Base-by-base conservation (phyloP, 768 basidiomycete genomes). In the Boletus barrowsii region DNA sequence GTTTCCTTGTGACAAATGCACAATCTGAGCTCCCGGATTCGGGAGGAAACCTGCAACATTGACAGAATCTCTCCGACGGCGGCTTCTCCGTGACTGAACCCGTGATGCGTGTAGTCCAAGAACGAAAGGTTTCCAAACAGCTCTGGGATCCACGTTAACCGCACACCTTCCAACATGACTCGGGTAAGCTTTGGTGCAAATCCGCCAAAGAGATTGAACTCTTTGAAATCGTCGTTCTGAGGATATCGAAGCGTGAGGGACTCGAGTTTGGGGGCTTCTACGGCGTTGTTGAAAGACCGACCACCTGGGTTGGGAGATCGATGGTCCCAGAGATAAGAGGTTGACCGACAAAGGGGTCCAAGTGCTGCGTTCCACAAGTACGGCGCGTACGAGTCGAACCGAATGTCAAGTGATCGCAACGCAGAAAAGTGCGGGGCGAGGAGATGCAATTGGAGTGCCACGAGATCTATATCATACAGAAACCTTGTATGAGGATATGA, bases 61-160 rank as follows among this genome's bases (percentile, higher is more conserved):
- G 74, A 72, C 39, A 85, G 62, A 43, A 88, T 72, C 62, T 89
- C 87, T 29, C 75, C 63, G 10, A 83, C 75, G 3, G 84, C 82
- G 50, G 79, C 75, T 55, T 78, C 71, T 5, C 82, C 86, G 18
- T 66, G 69, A 37, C 78, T 86, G 68, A 87, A 86, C 20, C 83
- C 82, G 54, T 88, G 87, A 60, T 89, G 87, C 1, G 83, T 83
- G 59, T 88, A 89, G 67, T 88, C 83, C 41, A 90, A 75, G 61
- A 73, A 80, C 7, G 78, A 79, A 42, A 89, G 73, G 63, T 84
- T 83, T 37, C 73, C 72, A 60, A 83, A 88, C 33, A 88, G 72
- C 10, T 79, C 79, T 33, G 86, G 82, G 13, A 78, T 64, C 86
- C 86, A 88, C 4, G 76, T 69, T 48, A 89, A 66, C 54, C 83